Conservation (phyloP, 805 yeast genomes). For the Wickerhamiella alocasiicola region DNA sequence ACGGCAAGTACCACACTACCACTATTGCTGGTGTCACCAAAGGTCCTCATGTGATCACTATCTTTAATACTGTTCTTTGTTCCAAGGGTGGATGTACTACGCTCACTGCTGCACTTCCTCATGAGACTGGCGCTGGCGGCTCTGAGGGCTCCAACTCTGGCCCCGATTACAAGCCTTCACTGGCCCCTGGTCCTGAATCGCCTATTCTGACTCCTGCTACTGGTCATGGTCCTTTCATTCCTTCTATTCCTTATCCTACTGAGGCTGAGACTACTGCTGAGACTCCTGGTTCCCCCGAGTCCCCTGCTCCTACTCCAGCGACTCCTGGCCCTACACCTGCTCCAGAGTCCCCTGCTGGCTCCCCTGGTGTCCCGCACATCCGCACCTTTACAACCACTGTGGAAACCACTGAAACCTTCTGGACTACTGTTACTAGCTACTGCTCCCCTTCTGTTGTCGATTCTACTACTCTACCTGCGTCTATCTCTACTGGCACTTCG, state of each 20-base stretch:
- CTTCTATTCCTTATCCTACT: background rate
- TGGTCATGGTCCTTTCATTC: too few relatives aligned
- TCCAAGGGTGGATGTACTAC: constrained; percentile 3
- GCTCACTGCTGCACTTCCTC: background rate
- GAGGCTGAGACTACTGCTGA: background rate
- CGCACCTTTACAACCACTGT: constrained; percentile 6
- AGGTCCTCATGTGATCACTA: constrained; percentile 7
- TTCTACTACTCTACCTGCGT: constrained; percentile 6
- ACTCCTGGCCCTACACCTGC: background rate
- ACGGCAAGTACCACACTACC: background rate
- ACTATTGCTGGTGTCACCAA: constrained; percentile 4
- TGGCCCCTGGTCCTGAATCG: background rate
- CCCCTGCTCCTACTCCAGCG: background rate
- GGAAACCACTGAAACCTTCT: constrained; percentile 3
- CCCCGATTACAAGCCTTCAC: too few relatives aligned
- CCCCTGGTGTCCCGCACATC: background rate
- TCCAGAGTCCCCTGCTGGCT: background rate
- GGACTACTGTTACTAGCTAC: constrained; percentile 7
- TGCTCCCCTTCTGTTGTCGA: constrained; percentile 4
- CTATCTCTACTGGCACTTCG: constrained; percentile 2
- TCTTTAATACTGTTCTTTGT: constrained; percentile 4
- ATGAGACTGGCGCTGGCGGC: background rate
- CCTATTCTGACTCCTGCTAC: background rate
- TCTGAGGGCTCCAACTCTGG: background rate
- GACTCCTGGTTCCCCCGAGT: background rate